Conservation (phyloP, 2,329 filamentous ascomycete species). For the Trichoderma asperellum region DNA sequence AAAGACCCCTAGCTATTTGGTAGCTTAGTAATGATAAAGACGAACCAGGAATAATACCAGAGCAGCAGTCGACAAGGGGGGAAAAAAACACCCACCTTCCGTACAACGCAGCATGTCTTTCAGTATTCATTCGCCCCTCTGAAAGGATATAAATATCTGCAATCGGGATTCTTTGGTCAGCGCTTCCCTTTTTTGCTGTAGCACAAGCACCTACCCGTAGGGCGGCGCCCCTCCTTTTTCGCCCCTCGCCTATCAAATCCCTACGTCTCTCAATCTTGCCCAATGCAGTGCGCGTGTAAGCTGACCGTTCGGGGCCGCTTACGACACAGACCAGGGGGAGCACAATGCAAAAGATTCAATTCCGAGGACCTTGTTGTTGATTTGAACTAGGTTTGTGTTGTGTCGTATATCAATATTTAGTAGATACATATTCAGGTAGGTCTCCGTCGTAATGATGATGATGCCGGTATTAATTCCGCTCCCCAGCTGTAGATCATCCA, state of each 20-base stretch:
- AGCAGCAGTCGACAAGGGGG: not conserved
- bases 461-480: not conserved
- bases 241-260: slow-evolving; percentile 5
- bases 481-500: not conserved
- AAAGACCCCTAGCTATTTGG: not conserved
- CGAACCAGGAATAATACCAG: not conserved
- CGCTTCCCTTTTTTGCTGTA: not conserved
- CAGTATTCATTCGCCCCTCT: not conserved
- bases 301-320: slow-evolving; percentile 18
- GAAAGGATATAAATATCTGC: not conserved
- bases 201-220: not conserved
- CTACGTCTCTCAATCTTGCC: not conserved
- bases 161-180: slow-evolving; percentile 3
- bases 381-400: not conserved
- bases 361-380: not conserved
- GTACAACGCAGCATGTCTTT: not conserved
- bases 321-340: not conserved
- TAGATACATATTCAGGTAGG: not conserved
- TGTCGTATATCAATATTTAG: not conserved
- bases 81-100: not conserved
- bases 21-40: not conserved
- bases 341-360: not conserved
- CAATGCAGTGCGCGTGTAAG: slow-evolving; percentile 13
- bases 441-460: not conserved
- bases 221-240: not conserved